These are phyloP conservation scores for Marchantia paleacea DNA, from an alignment of 225 moss, liverwort and hornwort species.

Conservation along the genomic window DNA sequence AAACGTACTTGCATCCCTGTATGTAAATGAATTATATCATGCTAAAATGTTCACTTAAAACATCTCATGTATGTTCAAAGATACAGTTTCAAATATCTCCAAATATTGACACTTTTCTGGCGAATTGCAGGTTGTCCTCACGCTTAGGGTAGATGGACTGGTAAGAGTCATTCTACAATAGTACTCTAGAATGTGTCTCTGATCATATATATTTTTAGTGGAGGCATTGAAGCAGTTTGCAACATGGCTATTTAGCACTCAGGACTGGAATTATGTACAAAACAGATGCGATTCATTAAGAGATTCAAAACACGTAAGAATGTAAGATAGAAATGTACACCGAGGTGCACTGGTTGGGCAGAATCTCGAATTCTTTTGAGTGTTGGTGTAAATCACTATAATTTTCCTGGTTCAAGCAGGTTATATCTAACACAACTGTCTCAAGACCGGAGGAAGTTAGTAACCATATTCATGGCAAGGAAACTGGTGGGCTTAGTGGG, in stretches of 20 bases:
- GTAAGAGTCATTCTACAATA: slow-evolving; percentile 34
- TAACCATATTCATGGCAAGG: slow-evolving; percentile 66
- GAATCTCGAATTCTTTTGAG: too few relatives aligned
- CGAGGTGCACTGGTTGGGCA: too few relatives aligned
- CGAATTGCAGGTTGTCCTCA: slow-evolving; percentile 59
- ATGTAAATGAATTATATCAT: too few relatives aligned
- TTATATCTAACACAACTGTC: slow-evolving; percentile 79
- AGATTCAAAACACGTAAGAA: too few relatives aligned
- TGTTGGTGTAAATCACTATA: too few relatives aligned
- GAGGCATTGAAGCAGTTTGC: background rate
- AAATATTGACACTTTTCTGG: background rate
- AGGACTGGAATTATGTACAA: background rate
- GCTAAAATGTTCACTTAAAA: too few relatives aligned
- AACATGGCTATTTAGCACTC: background rate
- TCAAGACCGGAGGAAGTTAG: slow-evolving; percentile 75
- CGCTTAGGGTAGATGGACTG: slow-evolving; percentile 73
- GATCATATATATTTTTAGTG: background rate
- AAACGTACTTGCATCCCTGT: background rate
- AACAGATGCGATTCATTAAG: background rate
- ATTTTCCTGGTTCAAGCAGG: slow-evolving; percentile 34
- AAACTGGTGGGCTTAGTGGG: slow-evolving; percentile 93
- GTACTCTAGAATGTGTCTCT: background rate
- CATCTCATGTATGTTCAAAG: too few relatives aligned
- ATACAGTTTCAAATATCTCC: background rate
- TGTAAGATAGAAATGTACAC: too few relatives aligned